Evolutionary conservation across 2,329 filamentous ascomycete species (phyloP).

Genomic region (Scedosporium aurantiacum): DNA sequence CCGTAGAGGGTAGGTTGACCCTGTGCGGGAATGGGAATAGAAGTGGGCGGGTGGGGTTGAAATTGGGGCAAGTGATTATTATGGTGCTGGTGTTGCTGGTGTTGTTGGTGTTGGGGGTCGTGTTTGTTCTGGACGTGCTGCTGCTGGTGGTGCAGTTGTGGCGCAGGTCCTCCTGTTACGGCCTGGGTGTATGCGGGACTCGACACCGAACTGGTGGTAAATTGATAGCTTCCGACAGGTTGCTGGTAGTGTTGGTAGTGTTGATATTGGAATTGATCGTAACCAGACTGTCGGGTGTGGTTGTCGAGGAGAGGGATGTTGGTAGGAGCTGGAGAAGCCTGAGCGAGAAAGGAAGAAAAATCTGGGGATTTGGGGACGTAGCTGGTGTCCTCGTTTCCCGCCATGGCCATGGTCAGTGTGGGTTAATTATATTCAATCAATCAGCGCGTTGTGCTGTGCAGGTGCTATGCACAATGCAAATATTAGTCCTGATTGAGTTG

Average conservation of each 20-base stretch:
- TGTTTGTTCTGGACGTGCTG: conserved; percentile 12
- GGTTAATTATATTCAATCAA: neutral
- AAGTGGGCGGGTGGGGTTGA: conserved; percentile 5
- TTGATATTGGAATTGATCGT: neutral
- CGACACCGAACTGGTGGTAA: neutral
- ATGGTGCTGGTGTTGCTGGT: conserved; percentile 16
- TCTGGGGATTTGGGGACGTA: conserved; percentile 50
- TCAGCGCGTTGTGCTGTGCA: too few species aligned
- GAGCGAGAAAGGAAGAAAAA: conserved; percentile 43
- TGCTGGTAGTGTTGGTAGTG: conserved; percentile 10
- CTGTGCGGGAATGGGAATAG: conserved; percentile 9
- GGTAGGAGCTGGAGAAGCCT: conserved; percentile 11
- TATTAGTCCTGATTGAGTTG: neutral
- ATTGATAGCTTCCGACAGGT: neutral
- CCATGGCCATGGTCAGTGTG: conserved; percentile 6
- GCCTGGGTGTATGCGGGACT: neutral
- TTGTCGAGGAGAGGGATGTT: conserved; percentile 8
- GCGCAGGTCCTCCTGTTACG: conserved; percentile 11
- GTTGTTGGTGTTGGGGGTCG: conserved; percentile 14
- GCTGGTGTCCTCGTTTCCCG: conserved; percentile 5
- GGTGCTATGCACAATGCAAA: neutral
- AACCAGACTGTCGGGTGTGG: conserved; percentile 5
- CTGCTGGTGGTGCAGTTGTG: conserved; percentile 14
- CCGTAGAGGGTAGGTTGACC: conserved; percentile 3
- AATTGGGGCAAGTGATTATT: conserved; percentile 13